Base-by-base conservation (phyloP, 805 yeast genomes). In the Kockiozyma suomiensis region DNA sequence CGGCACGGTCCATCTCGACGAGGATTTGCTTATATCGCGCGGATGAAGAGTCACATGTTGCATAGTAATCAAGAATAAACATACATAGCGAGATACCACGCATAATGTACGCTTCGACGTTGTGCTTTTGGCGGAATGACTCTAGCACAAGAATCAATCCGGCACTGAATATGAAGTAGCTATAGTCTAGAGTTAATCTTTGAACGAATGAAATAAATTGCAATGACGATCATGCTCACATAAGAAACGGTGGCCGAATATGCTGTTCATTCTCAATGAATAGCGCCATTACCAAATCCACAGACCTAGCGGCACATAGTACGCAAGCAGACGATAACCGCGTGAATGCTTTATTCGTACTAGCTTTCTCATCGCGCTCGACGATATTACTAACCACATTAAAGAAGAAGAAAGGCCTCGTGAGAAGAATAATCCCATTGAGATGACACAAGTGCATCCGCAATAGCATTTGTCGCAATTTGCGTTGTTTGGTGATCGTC, bases 401-500 rank as follows among this genome's bases (percentile, higher is more conserved):
- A 10, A 60, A 51, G 15, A 60, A 46, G 53, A 65, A 60, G 40
- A 65, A 65, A 6, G 68, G 68, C 32, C 68, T 50, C 19, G 68
- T 62, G 13, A 65, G 59, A 7, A 65, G 56, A 38, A 65, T 65
- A 26, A 65, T 63, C 21, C 64, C 50, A 55, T 65, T 65, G 19
- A 65, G 43, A 46, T 65, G 68, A n/a, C 67, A 60, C 26, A 65
- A 32, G 40, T 65, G 68, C 50, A 65, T 50, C 3, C 61, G 57
- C 7, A 65, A 40, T 32, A 65, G 41, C 19, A 47, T 54, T 28
- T 63, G 66, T 43, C 50, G 40, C 33, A 37, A 19, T 25, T 49
- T 49, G 23, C 40, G 38, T 35, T 35, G 42, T 25, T 37, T 49
- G n/a, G 53, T 23, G 15, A 49, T 15, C 40, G 53, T 32, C 2